phyloP scores from a whole-genome alignment of 805 yeast species.

The Yamadazyma laniorum region DNA sequence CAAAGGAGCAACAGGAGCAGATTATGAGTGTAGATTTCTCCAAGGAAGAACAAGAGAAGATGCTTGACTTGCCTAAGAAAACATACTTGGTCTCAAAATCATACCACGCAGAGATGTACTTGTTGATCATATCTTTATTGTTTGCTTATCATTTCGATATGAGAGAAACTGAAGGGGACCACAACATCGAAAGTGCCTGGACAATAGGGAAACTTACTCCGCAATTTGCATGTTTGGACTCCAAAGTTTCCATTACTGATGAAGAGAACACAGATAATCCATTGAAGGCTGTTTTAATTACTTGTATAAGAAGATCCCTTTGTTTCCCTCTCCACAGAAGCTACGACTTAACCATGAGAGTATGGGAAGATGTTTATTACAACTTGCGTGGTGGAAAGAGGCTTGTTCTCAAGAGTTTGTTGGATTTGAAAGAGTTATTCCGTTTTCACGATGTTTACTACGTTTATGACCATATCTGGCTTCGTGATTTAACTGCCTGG shows the following conservation, averaged over 20 bases:
- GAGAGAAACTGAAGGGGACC: conserved; percentile 67
- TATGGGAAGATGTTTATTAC: conserved; percentile 74
- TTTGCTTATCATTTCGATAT: conserved; percentile 75
- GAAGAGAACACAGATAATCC: conserved; percentile 23
- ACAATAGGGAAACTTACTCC: conserved; percentile 85
- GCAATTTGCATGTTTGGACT: conserved; percentile 70
- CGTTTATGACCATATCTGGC: conserved; percentile 72
- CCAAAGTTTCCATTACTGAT: conserved; percentile 40
- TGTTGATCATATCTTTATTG: conserved; percentile 61
- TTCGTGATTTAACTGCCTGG: conserved; percentile 81
- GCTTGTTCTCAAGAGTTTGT: conserved; percentile 55
- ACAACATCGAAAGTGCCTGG: conserved; percentile 90
- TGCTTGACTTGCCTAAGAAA: conserved; percentile 68
- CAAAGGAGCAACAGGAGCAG: conserved; percentile 20
- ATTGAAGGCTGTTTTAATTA: conserved; percentile 54
- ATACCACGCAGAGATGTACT: conserved; percentile 50
- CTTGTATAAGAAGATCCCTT: conserved; percentile 70
- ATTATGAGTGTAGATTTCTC: conserved; percentile 52
- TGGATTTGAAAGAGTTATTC: conserved; percentile 68
- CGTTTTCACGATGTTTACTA: conserved; percentile 82
- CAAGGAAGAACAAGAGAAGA: conserved; percentile 58
- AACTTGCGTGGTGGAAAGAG: conserved; percentile 69
- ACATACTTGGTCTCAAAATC: conserved; percentile 54
- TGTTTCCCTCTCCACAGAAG: conserved; percentile 79
- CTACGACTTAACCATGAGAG: conserved; percentile 54